Evolutionary conservation across 495 filamentous ascomycete genomes (phyloP).

Genomic region (Neurospora sp.): DNA sequence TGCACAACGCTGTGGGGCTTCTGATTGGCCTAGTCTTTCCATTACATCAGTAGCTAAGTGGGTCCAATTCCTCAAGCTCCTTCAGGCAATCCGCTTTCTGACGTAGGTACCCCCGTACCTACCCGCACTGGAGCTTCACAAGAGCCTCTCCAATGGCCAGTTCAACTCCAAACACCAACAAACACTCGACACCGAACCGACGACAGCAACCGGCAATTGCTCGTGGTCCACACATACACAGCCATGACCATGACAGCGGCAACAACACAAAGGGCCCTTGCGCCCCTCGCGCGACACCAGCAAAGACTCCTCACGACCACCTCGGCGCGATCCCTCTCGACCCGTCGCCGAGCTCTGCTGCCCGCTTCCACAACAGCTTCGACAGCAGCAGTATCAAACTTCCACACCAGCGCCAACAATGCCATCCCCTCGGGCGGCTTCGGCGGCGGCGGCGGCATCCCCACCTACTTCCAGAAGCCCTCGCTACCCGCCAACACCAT

Average conservation of each 20-base stretch:
- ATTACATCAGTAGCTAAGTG: neutral
- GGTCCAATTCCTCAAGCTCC: neutral
- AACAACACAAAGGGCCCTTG: neutral
- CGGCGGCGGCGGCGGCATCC: slow-evolving; percentile 26
- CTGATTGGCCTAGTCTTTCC: neutral
- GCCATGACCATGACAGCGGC: neutral
- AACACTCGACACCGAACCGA: neutral
- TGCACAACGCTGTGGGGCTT: neutral
- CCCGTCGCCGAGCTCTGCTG: neutral
- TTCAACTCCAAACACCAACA: neutral
- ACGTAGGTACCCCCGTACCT: neutral
- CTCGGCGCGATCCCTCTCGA: neutral
- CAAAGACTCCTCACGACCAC: neutral
- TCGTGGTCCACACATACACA: neutral
- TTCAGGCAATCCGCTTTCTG: neutral
- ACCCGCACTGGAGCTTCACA: neutral
- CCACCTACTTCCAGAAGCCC: slow-evolving; percentile 47
- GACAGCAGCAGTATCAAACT: slow-evolving; percentile 5
- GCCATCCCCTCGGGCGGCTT: slow-evolving; percentile 11
- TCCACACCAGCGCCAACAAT: slow-evolving; percentile 21
- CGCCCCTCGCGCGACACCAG: neutral
- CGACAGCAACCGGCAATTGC: neutral
- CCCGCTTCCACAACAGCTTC: neutral
- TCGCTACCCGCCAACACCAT: slow-evolving; percentile 84
- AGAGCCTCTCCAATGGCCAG: neutral